Evolutionary conservation across 2,329 filamentous ascomycete genomes (phyloP), one percentile per base, ranked within the genome.

Genomic region (Penicillium expansum): DNA sequence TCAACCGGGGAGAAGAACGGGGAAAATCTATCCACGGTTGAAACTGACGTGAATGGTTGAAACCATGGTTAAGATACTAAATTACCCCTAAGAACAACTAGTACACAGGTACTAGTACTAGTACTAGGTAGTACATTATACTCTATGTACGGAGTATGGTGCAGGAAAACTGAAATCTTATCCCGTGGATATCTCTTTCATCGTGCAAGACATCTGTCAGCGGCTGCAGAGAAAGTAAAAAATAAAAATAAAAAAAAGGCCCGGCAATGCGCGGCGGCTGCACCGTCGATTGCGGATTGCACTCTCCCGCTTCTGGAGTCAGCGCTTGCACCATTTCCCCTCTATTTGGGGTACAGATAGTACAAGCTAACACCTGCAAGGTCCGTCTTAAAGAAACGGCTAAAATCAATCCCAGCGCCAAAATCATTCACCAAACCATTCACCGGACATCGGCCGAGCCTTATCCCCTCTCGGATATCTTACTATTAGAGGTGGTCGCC

Each of bases 201-300:
- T 48, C 53, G 54, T 53, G 54, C 49, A 56, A 56, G 49, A 56
- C 55, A 56, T 53, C 55, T 56, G 48, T 55, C 53, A 52, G 38
- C 47, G 32, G 47, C 47, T 55, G 53, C 53, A 52, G 30, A 55
- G 47, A 50, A 32, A 20, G 50, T 16, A 16, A 27, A 43, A 52
- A n/a, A 10, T 20, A 45, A 37, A 48, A 43, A 51, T 22, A 49
- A 33, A 18, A 29, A n/a, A 57, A 59, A 39, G 32, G 22, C n/a
- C 54, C 50, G 55, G 50, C 24, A 60, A 58, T 59, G 58, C 57
- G 57, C 43, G 48, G 48, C 51, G 43, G 58, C 56, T 61, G 59
- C 59, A 60, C 55, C 33, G 59, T 62, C 60, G 60, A 62, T 62
- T 61, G 52, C 52, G 54, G 44, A 48, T 54, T 51, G 45, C 45